A percentile compares a stretch with the other conserved stretches of the same genome.
These are phyloP conservation scores for Pseudocercospora vitis DNA, from an alignment of 2,329 filamentous ascomycete genomes.

Conservation along the genomic window DNA sequence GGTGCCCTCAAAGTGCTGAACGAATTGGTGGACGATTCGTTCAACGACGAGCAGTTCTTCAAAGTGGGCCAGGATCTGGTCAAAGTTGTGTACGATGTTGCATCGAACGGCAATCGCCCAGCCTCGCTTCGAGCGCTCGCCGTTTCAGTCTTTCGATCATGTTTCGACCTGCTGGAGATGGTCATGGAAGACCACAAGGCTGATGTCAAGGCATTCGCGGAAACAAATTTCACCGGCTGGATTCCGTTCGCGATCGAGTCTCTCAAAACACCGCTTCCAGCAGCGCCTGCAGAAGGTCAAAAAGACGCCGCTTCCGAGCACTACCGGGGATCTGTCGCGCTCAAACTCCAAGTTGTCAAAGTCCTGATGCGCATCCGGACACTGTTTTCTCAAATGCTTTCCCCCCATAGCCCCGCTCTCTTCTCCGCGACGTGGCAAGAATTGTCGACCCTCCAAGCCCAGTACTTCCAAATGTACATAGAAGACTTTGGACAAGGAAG, in stretches of 20 bases:
- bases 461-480: constrained; percentile 83
- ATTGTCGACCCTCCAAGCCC: constrained; percentile 67
- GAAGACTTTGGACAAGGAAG: constrained; percentile 81
- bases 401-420: constrained; percentile 76
- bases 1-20: constrained; percentile 84
- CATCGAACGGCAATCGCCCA: constrained; percentile 72
- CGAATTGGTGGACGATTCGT: constrained; percentile 88
- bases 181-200: constrained; percentile 88
- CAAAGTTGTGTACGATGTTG: constrained; percentile 77
- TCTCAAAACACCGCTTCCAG: constrained; percentile 71
- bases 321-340: constrained; percentile 78
- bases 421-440: constrained; percentile 92
- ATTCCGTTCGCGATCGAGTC: constrained; percentile 82
- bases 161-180: constrained; percentile 95
- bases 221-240: constrained; percentile 78
- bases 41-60: constrained; percentile 96
- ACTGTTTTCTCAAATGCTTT: constrained; percentile 78
- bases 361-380: constrained; percentile 82
- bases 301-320: constrained; percentile 58
- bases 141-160: constrained; percentile 84
- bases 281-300: constrained; percentile 60
- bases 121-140: constrained; percentile 74
- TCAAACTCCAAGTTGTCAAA: constrained; percentile 92
- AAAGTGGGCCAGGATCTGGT: constrained; percentile 82
- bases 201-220: constrained; percentile 84